phyloP scores from a whole-genome alignment of 1,284 basidiomycete species.

The Neolentinus lepideus region DNA sequence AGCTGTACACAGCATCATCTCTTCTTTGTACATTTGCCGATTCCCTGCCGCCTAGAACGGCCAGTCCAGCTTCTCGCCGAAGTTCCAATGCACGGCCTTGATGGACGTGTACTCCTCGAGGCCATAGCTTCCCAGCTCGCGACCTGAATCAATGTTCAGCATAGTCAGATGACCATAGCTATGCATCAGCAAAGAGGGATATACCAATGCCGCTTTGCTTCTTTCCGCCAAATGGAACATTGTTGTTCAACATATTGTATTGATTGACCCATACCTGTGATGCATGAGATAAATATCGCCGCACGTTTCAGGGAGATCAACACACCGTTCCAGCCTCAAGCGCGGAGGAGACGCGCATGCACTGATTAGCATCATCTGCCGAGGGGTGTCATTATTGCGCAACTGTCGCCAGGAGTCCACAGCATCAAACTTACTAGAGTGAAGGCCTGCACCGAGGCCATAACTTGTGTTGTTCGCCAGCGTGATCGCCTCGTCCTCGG shows the following conservation, averaged over 20 bases:
- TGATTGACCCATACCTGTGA: conserved; percentile 82
- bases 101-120: conserved; percentile 81
- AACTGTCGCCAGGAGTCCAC: background rate
- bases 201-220: conserved; percentile 72
- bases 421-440: conserved; percentile 60
- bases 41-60: conserved; percentile 41
- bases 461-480: conserved; percentile 83
- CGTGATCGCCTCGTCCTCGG: conserved; percentile 72
- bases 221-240: conserved; percentile 92
- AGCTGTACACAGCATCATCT: background rate
- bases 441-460: conserved; percentile 84
- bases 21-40: background rate
- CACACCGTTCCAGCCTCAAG: conserved; percentile 82
- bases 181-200: conserved; percentile 8
- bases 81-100: conserved; percentile 86
- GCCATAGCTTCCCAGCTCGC: conserved; percentile 87
- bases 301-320: conserved; percentile 8
- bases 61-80: conserved; percentile 74
- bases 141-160: conserved; percentile 35
- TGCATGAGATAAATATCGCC: conserved; percentile 6
- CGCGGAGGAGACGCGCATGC: conserved; percentile 75
- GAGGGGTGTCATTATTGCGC: conserved; percentile 4
- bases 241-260: conserved; percentile 76
- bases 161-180: conserved; percentile 2
- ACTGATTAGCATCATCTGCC: conserved; percentile 78